Evolutionary conservation across 257 asterid genomes (phyloP).

Genomic region (Solanum pennellii): DNA sequence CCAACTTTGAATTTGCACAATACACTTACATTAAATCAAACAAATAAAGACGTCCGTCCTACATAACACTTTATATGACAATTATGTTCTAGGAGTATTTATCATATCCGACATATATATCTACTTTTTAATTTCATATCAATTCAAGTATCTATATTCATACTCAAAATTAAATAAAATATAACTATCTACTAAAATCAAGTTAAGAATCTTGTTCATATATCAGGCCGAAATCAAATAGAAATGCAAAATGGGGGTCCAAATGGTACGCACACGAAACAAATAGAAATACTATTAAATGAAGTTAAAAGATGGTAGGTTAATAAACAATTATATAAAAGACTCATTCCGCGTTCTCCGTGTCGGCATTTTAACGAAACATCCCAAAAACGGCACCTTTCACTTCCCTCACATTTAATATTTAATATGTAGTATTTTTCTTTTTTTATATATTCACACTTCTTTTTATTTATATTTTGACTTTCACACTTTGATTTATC

Average conservation of each 20-base stretch:
- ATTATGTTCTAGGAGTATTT: too few species aligned
- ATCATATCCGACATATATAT: rapidly evolving
- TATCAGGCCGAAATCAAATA: too few species aligned
- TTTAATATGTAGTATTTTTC: too few species aligned
- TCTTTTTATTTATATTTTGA: neutral
- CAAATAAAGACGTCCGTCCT: neutral
- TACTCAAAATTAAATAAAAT: too few species aligned
- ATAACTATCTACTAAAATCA: too few species aligned
- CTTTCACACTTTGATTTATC: neutral
- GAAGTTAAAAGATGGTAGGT: neutral
- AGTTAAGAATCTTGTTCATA: too few species aligned
- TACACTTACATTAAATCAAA: too few species aligned
- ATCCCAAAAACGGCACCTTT: neutral
- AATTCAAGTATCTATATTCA: rapidly evolving
- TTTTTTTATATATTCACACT: neutral
- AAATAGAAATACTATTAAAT: neutral
- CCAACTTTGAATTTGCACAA: too few species aligned
- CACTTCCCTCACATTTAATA: neutral
- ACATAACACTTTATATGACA: too few species aligned
- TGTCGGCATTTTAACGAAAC: neutral
- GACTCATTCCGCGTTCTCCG: neutral
- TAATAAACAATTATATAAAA: neutral
- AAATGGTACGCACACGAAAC: neutral
- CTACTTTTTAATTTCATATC: too few species aligned
- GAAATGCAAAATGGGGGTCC: neutral